Evolutionary conservation across 1,284 basidiomycete genomes (phyloP), one percentile per base, ranked within the genome.

Genomic region (Rhodotorula sp.): DNA sequence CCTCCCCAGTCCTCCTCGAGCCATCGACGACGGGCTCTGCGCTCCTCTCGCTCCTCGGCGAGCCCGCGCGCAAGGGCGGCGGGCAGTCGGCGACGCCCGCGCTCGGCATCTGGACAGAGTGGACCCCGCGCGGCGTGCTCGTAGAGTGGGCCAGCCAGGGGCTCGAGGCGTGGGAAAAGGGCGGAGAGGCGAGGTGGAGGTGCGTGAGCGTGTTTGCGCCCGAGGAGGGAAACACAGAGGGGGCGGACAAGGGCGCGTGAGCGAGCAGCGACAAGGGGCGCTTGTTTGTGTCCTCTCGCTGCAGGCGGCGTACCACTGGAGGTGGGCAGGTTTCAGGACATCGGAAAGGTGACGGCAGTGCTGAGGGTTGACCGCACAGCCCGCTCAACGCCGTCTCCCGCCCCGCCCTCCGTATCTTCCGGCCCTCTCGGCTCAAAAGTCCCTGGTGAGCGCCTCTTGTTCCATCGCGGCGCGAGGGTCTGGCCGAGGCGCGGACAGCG

Each of bases 41-140:
- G 1, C 87, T 97, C 71, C 89, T 95, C 5, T 79, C 82, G 23
- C 79, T 80, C 50, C 81, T 95, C 46, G 92, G 92, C 25, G 93
- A 95, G 81, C 93, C 93, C 12, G 86, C 86, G 77, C 85, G 90
- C 66, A 96, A 95, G 79, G 93, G 93, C 10, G 91, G 92, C 41
- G 91, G 92, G 3, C 14, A 25, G 2, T 42, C 50, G 0, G 84
- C 87, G 16, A 91, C 87, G 86, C 14, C 90, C 91, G 58, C 90
- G 54, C 91, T 94, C 74, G 88, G 88, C 25, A 92, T 94, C 72
- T 96, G 91, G 91, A 90, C 92, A 76, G 92, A 95, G 80, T 95
- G 92, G 92, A 85, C 87, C n/a, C 85, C 23, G 4, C 45, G 42
- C 8, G 0, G 84, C 87, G 86, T 16, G 90, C 91, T 64, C 90